phyloP scores from a whole-genome alignment of 768 basidiomycete species.

The Pleurotus giganteus region DNA sequence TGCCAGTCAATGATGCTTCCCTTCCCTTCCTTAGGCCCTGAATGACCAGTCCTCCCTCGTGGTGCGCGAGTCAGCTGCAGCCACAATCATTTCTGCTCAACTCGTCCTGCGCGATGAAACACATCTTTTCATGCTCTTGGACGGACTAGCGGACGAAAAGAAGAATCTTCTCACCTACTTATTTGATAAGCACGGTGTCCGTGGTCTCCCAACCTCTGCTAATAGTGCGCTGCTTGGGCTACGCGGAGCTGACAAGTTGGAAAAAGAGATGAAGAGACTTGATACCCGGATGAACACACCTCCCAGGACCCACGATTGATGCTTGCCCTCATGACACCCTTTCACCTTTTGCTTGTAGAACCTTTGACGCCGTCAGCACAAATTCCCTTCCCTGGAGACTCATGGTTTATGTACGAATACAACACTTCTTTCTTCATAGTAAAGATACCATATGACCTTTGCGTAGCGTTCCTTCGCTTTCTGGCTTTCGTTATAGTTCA shows the following conservation, averaged over 20 bases:
- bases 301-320: slow-evolving; percentile 28
- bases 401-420: too few relatives aligned
- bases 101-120: slow-evolving; percentile 80
- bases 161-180: slow-evolving; percentile 88
- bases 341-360: not conserved
- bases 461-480: not conserved
- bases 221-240: slow-evolving; percentile 29
- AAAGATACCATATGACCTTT: not conserved
- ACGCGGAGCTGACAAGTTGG: slow-evolving; percentile 65
- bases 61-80: slow-evolving; percentile 81
- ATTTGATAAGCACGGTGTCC: slow-evolving; percentile 83
- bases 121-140: slow-evolving; percentile 76
- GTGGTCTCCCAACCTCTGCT: slow-evolving; percentile 63
- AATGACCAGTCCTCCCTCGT: slow-evolving; percentile 73
- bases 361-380: not conserved
- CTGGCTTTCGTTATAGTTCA: not conserved
- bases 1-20: too few relatives aligned
- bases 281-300: slow-evolving; percentile 81
- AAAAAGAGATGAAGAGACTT: slow-evolving; percentile 78
- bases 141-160: slow-evolving; percentile 85
- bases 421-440: too few relatives aligned
- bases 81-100: slow-evolving; percentile 80
- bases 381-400: too few relatives aligned
- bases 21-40: slow-evolving; percentile 48
- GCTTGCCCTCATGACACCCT: not conserved